Conservation (phyloP, 139 green algal species). For the Pseudopediastrum boryanum region DNA sequence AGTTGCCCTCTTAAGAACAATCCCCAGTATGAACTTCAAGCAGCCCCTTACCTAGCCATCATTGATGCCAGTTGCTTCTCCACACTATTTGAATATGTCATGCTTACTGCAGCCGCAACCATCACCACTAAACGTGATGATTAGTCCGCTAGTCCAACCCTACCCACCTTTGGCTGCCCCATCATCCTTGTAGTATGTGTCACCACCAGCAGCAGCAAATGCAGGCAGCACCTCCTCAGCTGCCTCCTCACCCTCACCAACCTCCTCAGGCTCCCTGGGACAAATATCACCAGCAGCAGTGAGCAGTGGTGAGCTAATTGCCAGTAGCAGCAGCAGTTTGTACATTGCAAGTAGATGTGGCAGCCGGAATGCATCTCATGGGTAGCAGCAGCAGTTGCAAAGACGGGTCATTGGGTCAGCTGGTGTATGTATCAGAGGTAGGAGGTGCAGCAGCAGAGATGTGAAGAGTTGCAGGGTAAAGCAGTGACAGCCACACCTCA, state of each 20-base stretch:
- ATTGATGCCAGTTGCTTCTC: constrained; percentile 14
- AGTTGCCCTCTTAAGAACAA: too few species aligned
- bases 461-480: not conserved
- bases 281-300: not conserved
- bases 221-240: not conserved
- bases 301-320: too few species aligned
- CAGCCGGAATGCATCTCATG: constrained; percentile 6
- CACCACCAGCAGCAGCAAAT: not conserved
- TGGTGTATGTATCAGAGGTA: constrained; percentile 82
- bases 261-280: not conserved
- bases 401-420: constrained; percentile 40
- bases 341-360: not conserved
- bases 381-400: not conserved
- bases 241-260: not conserved
- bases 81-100: too few species aligned
- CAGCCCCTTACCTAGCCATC: constrained; percentile 13
- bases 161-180: not conserved
- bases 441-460: constrained; percentile 73
- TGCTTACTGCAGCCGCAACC: too few species aligned
- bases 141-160: too few species aligned
- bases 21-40: too few species aligned
- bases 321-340: constrained; percentile 9
- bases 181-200: too few species aligned
- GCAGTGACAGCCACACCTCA: not conserved
- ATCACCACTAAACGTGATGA: too few species aligned